Evolutionary conservation across 768 basidiomycete genomes (phyloP).

Genomic region (Russula griseocarnosa): DNA sequence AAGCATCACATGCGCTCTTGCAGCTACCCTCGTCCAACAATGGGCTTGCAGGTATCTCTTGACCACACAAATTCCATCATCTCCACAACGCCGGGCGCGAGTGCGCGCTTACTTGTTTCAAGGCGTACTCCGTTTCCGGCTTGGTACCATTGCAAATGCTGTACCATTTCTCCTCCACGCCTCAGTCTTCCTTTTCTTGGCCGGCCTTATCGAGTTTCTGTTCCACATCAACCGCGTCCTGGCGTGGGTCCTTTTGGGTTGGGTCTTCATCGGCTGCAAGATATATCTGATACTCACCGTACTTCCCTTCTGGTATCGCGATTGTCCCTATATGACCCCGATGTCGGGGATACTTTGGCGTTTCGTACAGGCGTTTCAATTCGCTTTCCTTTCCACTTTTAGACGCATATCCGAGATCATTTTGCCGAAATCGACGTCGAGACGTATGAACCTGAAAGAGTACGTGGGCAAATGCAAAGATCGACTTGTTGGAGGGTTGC

Average conservation of each 20-base stretch:
- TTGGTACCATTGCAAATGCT: not conserved
- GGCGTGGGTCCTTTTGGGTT: not conserved
- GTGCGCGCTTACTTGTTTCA: slow-evolving; percentile 7
- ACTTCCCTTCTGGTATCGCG: slow-evolving; percentile 11
- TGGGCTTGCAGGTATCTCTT: slow-evolving; percentile 15
- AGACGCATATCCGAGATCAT: not conserved
- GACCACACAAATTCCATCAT: slow-evolving; percentile 1
- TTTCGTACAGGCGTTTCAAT: not conserved
- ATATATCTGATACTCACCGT: not conserved
- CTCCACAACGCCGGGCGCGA: slow-evolving; percentile 3
- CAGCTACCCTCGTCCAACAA: slow-evolving; percentile 17
- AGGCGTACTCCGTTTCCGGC: slow-evolving; percentile 6
- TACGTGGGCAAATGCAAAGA: slow-evolving; percentile 10
- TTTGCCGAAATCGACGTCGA: not conserved
- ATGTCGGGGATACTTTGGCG: slow-evolving; percentile 14
- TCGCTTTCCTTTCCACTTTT: not conserved
- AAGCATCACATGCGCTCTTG: not conserved
- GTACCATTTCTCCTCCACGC: slow-evolving; percentile 14
- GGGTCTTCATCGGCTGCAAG: not conserved
- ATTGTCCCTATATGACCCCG: slow-evolving; percentile 19
- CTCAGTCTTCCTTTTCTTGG: slow-evolving; percentile 14
- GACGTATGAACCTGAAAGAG: slow-evolving; percentile 1
- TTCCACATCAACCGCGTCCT: slow-evolving; percentile 4
- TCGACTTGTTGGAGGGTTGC: slow-evolving; percentile 7
- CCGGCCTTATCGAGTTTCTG: slow-evolving; percentile 9